These are phyloP conservation scores for Flaveria robusta DNA, from an alignment of 129 eudicot species.

Conservation along the genomic window DNA sequence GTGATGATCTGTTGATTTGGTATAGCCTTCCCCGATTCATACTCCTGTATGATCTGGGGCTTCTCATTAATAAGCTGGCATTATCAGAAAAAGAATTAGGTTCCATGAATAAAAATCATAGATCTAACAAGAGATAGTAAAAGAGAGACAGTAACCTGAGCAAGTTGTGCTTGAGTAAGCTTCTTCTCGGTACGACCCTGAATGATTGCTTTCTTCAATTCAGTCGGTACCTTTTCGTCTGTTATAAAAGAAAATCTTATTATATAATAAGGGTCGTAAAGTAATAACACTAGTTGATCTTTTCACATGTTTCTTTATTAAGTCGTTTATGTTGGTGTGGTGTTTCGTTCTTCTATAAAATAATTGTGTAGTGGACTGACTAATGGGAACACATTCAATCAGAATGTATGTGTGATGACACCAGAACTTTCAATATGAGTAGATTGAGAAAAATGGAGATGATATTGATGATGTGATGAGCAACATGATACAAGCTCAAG, in stretches of 20 bases:
- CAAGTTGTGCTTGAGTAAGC: slow-evolving; percentile 96
- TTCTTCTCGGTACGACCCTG: slow-evolving; percentile 91
- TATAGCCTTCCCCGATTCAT: slow-evolving; percentile 96
- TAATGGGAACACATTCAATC: neutral
- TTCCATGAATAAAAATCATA: neutral
- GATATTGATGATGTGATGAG: neutral
- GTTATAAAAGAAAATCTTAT: neutral
- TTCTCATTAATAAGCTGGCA: slow-evolving; percentile 91
- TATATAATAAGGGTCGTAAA: neutral
- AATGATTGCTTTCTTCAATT: slow-evolving; percentile 88
- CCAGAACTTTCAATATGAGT: neutral
- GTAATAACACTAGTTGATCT: neutral
- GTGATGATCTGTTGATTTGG: slow-evolving; percentile 95
- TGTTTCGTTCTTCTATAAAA: neutral
- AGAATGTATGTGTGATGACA: neutral
- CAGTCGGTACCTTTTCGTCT: slow-evolving; percentile 91
- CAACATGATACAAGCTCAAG: neutral
- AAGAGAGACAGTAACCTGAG: slow-evolving; percentile 55
- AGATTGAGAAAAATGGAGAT: neutral
- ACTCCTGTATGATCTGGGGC: slow-evolving; percentile 94
- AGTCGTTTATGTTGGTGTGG: slow-evolving; percentile 6
- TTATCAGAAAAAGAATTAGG: slow-evolving; percentile 3
- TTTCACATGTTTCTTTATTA: neutral
- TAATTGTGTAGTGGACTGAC: neutral
- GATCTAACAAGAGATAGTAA: neutral